Evolutionary conservation across 345 rosid species (phyloP).

Genomic region (Camelina neglecta): DNA sequence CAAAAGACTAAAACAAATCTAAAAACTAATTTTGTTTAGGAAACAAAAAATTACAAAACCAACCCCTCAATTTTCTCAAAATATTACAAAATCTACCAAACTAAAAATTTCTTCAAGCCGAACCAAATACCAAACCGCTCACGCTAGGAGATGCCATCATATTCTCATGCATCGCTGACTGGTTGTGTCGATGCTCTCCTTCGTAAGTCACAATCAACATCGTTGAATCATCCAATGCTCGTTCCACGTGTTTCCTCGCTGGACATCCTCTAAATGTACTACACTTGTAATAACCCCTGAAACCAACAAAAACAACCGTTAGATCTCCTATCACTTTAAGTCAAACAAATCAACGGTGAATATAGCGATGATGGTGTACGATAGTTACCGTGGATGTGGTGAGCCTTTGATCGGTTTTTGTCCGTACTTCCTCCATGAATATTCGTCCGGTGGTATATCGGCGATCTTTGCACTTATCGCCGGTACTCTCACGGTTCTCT

Average conservation of each 20-base stretch:
- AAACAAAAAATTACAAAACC: not conserved
- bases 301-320: conserved; percentile 17
- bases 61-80: conserved; percentile 33
- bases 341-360: conserved; percentile 21
- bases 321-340: conserved; percentile 26
- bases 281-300: conserved; percentile 89
- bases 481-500: conserved; percentile 72
- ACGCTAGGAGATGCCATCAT: conserved; percentile 5
- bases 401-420: conserved; percentile 97
- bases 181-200: conserved; percentile 79
- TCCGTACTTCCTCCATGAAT: conserved; percentile 95
- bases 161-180: conserved; percentile 56
- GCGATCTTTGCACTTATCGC: conserved; percentile 84
- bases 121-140: conserved; percentile 53
- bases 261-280: conserved; percentile 85
- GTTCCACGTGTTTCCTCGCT: conserved; percentile 92
- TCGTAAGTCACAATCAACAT: conserved; percentile 92
- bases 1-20: conserved; percentile 13
- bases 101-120: conserved; percentile 44
- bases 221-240: conserved; percentile 75
- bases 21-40: conserved; percentile 13
- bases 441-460: conserved; percentile 87
- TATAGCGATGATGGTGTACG: not conserved
- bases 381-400: conserved; percentile 80
- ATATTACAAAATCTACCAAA: conserved; percentile 37